These are phyloP conservation scores for Arabidopsis thaliana DNA, from an alignment of 345 rosid species.

Conservation along the genomic window TAIR10.1 NC_003075.7:15607501-15608000, in stretches of 20 bases:
- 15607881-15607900: background rate
- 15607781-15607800: background rate
- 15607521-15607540: conserved; percentile 10
- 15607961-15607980: background rate
- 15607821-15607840: background rate
- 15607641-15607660: background rate
- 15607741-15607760: conserved; percentile 21
- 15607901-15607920: background rate
- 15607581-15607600: background rate
- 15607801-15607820: conserved; percentile 11
- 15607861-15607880: background rate
- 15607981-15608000: background rate
- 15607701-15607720: conserved; percentile 40
- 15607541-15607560: conserved; percentile 1
- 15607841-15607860: background rate
- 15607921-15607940: background rate
- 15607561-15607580: conserved; percentile 22
- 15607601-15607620: conserved; percentile 27
- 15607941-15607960: background rate
- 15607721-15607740: conserved; percentile 28
- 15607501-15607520: background rate
- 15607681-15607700: conserved; percentile 31
- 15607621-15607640: conserved; percentile 20
- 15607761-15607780: conserved; percentile 5
- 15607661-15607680: conserved; percentile 25